Evolutionary conservation across 176 grass and related monocot species (phyloP).

Genomic region (Triticum urartu): DNA sequence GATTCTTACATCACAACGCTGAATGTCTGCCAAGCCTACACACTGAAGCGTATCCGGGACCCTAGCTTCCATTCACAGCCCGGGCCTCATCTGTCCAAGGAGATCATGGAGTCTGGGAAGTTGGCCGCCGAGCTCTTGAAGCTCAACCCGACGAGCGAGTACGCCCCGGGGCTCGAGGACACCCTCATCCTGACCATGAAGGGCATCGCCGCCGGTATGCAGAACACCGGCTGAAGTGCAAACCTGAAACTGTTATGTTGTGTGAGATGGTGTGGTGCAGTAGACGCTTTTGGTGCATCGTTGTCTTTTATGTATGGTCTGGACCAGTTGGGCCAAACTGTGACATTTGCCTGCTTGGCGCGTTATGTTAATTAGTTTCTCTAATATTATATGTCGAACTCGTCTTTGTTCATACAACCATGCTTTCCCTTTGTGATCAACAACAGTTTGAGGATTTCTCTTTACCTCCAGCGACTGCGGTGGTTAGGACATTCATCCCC

Average conservation of each 20-base stretch:
- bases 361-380: too few species aligned
- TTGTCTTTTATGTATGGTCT: neutral
- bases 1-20: conserved; percentile 84
- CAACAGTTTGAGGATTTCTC: too few species aligned
- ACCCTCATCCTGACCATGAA: conserved; percentile 99
- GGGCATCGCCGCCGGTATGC: conserved; percentile 94
- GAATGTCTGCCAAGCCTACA: conserved; percentile 86
- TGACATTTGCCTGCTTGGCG: neutral
- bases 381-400: too few species aligned
- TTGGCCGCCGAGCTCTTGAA: conserved; percentile 69
- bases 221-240: conserved; percentile 82
- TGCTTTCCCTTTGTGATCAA: too few species aligned
- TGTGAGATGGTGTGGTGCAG: neutral
- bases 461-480: too few species aligned
- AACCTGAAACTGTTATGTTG: neutral
- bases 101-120: conserved; percentile 52
- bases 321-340: neutral
- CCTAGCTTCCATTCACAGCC: conserved; percentile 60
- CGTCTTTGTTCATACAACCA: too few species aligned
- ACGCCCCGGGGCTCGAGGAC: conserved; percentile 82
- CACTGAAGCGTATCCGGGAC: conserved; percentile 82
- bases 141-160: conserved; percentile 87
- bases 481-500: too few species aligned
- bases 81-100: conserved; percentile 73
- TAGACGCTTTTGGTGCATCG: neutral